Evolutionary conservation across 164 flowering plant species (phyloP).

Genomic region (Chimonanthus praecox): DNA sequence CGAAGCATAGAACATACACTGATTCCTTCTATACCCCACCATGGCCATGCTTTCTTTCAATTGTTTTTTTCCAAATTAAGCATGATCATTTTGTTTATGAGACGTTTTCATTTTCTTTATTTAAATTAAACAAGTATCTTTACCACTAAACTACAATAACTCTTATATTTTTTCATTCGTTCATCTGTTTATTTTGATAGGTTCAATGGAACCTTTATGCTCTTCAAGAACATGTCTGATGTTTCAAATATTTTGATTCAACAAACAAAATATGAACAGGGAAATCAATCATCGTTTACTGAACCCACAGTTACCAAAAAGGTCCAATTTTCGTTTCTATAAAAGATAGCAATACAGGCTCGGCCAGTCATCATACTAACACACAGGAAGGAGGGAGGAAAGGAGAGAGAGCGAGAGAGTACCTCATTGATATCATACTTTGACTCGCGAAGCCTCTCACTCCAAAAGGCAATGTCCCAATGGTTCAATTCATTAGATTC

Average conservation of each 20-base stretch:
- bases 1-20: too few relatives aligned
- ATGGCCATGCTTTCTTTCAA: too few relatives aligned
- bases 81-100: too few relatives aligned
- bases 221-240: background rate
- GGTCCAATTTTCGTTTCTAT: too few relatives aligned
- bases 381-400: background rate
- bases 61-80: too few relatives aligned
- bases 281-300: background rate
- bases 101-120: too few relatives aligned
- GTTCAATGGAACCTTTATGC: background rate
- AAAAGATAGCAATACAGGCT: background rate
- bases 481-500: constrained; percentile 78
- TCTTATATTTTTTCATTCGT: too few relatives aligned
- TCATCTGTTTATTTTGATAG: too few relatives aligned
- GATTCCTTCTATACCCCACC: too few relatives aligned
- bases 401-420: background rate
- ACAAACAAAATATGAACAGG: background rate
- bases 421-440: constrained; percentile 97
- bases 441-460: constrained; percentile 97
- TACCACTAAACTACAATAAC: too few relatives aligned
- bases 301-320: too few relatives aligned
- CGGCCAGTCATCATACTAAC: background rate
- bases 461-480: constrained; percentile 91
- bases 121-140: too few relatives aligned
- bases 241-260: background rate